Conservation (phyloP, 495 filamentous ascomycete genomes). For the Hypoxylon cercidicola region DNA sequence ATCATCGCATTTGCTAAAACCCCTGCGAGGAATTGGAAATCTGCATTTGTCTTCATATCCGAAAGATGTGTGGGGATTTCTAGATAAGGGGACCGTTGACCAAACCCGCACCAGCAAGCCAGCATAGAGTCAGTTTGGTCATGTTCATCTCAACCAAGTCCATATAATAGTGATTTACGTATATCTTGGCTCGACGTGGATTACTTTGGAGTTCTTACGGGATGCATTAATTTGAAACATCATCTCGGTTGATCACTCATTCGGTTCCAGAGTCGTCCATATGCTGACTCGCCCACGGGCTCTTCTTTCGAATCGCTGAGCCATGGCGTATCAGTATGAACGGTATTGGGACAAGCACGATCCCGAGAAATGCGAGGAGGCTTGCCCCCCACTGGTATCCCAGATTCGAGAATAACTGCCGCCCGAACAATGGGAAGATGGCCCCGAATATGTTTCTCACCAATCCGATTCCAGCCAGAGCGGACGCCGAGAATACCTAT, state of each 20-base stretch:
- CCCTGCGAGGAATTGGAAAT: not conserved
- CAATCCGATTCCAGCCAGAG: constrained; percentile 2
- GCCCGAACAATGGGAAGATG: constrained; percentile 1
- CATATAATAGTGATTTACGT: too few species aligned
- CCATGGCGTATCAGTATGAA: constrained; percentile 1
- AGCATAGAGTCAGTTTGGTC: too few species aligned
- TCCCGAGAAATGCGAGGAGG: not conserved
- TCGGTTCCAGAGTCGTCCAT: not conserved
- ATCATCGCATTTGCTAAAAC: not conserved
- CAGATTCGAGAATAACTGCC: constrained; percentile 5
- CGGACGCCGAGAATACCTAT: not conserved
- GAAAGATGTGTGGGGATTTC: not conserved
- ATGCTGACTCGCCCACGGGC: constrained; percentile 1
- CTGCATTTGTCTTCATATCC: not conserved
- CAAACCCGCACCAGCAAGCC: too few species aligned
- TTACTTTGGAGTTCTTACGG: too few species aligned
- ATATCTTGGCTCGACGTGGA: too few species aligned
- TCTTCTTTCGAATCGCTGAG: not conserved
- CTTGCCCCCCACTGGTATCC: constrained; percentile 6
- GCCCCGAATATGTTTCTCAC: not conserved
- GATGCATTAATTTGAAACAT: too few species aligned
- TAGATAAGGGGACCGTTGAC: not conserved
- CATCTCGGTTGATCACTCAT: not conserved
- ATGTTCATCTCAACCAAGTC: too few species aligned
- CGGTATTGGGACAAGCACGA: not conserved